phyloP scores from a whole-genome alignment of 345 rosid species.

The Corchorus capsularis region DNA sequence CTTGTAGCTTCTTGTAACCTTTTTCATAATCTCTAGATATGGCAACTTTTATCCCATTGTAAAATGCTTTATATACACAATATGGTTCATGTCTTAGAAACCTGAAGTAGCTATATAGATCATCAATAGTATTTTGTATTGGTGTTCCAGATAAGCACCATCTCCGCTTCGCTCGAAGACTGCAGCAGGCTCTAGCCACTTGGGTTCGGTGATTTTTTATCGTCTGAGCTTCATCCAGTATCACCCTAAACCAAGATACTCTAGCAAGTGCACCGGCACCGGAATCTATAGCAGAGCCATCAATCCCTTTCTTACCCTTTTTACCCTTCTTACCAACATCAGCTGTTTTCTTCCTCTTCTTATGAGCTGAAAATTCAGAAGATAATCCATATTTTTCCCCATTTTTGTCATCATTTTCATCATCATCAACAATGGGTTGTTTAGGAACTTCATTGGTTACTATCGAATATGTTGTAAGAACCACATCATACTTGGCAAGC shows the following conservation, averaged over 20 bases:
- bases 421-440: slow-evolving; percentile 75
- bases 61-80: slow-evolving; percentile 65
- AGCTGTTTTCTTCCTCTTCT: slow-evolving; percentile 53
- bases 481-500: slow-evolving; percentile 86
- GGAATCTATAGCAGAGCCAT: slow-evolving; percentile 55
- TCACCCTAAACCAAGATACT: slow-evolving; percentile 82
- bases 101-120: slow-evolving; percentile 95
- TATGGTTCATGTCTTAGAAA: slow-evolving; percentile 91
- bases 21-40: slow-evolving; percentile 65
- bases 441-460: slow-evolving; percentile 94
- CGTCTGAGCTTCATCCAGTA: slow-evolving; percentile 99
- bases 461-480: slow-evolving; percentile 87
- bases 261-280: slow-evolving; percentile 76
- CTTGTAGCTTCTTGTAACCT: slow-evolving; percentile 96
- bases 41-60: slow-evolving; percentile 59
- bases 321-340: slow-evolving; percentile 59
- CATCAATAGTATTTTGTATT: slow-evolving; percentile 88
- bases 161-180: slow-evolving; percentile 91
- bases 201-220: slow-evolving; percentile 96
- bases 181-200: slow-evolving; percentile 96
- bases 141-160: slow-evolving; percentile 99
- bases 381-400: slow-evolving; percentile 66
- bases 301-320: slow-evolving; percentile 62
- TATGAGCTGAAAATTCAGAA: slow-evolving; percentile 56
- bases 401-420: slow-evolving; percentile 67